These are phyloP conservation scores for Colletotrichum australisinense DNA, from an alignment of 2,329 filamentous ascomycete species.

Conservation along the genomic window DNA sequence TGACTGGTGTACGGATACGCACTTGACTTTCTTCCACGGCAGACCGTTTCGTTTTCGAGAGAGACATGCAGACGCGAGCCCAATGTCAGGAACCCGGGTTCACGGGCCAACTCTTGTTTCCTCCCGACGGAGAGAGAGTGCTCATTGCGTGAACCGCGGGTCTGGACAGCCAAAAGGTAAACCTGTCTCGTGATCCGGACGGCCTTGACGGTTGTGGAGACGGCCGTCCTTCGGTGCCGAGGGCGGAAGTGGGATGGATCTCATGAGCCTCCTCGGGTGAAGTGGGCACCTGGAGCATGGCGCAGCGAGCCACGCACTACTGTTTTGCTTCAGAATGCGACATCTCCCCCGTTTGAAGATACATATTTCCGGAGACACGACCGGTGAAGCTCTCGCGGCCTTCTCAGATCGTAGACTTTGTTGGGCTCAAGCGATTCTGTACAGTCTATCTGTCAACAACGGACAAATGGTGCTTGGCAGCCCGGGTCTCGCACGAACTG, in stretches of 20 bases:
- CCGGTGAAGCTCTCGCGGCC: neutral
- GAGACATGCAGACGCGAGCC: neutral
- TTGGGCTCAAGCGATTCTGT: neutral
- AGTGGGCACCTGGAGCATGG: neutral
- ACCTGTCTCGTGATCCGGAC: neutral
- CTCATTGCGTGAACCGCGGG: neutral
- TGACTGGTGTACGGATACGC: neutral
- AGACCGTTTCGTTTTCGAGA: neutral
- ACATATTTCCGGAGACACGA: neutral
- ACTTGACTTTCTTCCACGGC: neutral
- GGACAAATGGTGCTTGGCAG: too few species aligned
- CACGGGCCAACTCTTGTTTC: slow-evolving; percentile 28
- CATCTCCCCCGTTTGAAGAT: neutral
- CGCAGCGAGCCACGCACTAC: neutral
- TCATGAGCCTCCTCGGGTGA: neutral
- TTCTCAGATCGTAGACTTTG: neutral
- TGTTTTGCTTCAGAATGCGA: neutral
- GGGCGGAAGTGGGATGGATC: neutral
- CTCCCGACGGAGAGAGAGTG: neutral
- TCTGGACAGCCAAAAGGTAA: neutral
- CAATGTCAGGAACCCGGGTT: neutral
- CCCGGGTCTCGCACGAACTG: neutral
- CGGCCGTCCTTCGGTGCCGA: neutral
- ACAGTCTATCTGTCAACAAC: neutral
- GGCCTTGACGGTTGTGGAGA: neutral